phyloP scores from a whole-genome alignment of 1,139 yeast genomes.

The Hyphopichia buzzinii region DNA sequence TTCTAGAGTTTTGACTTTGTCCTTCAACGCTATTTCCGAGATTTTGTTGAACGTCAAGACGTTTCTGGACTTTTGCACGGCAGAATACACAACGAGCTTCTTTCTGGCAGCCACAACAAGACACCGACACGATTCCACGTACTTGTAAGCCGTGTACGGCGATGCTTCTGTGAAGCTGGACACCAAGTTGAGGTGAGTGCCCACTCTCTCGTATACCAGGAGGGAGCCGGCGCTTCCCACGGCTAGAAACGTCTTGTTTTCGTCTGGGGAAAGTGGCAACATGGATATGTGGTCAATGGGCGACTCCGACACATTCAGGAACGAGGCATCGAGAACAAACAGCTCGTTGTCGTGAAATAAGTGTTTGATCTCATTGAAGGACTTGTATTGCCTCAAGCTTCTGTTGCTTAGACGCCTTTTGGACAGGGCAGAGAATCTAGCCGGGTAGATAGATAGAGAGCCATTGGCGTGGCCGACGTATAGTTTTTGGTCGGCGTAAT shows the following conservation, averaged over 20 bases:
- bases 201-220: conserved; percentile 34
- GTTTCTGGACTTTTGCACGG: conserved; percentile 31
- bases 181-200: conserved; percentile 32
- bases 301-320: conserved; percentile 22
- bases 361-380: conserved; percentile 26
- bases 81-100: conserved; percentile 26
- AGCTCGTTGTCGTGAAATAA: conserved; percentile 21
- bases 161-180: conserved; percentile 29
- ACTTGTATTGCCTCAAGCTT: conserved; percentile 13
- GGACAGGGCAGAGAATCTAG: conserved; percentile 2
- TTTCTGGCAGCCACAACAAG: conserved; percentile 32
- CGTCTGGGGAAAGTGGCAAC: conserved; percentile 17
- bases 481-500: conserved; percentile 17
- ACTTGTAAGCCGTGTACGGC: conserved; percentile 14
- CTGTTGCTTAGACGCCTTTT: conserved; percentile 3
- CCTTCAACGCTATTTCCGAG: conserved; percentile 30
- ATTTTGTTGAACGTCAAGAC: conserved; percentile 25
- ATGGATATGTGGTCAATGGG: conserved; percentile 19
- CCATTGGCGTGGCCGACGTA: conserved; percentile 40
- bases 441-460: conserved; percentile 26
- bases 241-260: conserved; percentile 24
- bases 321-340: conserved; percentile 17
- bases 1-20: conserved; percentile 23
- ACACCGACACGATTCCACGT: conserved; percentile 18
- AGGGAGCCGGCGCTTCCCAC: conserved; percentile 25